Conservation (phyloP, 495 filamentous ascomycete genomes). For the Penicillium robsamsonii region DNA sequence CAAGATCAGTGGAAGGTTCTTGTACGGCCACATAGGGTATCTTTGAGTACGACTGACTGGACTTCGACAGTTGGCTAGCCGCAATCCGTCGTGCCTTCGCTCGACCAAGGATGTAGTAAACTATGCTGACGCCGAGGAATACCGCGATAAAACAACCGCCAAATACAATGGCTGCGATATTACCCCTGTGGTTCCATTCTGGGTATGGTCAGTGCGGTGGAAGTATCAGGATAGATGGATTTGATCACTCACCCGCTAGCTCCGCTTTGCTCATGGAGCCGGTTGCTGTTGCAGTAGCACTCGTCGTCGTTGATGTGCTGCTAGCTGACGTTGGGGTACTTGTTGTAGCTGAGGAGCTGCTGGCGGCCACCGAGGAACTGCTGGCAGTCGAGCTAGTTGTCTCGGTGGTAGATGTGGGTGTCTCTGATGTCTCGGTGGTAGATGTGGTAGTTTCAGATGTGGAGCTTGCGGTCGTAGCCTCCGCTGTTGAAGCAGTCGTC, state of each 20-base stretch:
- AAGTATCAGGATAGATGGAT: background rate
- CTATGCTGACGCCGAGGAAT: background rate
- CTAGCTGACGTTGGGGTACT: slow-evolving; percentile 9
- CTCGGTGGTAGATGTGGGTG: background rate
- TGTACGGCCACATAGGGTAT: background rate
- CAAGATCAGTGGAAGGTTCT: background rate
- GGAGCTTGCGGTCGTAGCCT: background rate
- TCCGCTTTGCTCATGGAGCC: slow-evolving; percentile 6
- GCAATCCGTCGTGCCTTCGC: slow-evolving; percentile 7
- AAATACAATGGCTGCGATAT: slow-evolving; percentile 7
- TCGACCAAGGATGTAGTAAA: background rate
- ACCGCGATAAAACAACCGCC: slow-evolving; percentile 3
- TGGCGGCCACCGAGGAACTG: background rate
- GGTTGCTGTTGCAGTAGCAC: slow-evolving; percentile 15
- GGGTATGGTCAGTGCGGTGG: background rate
- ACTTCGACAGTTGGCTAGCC: background rate
- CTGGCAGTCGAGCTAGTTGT: slow-evolving; percentile 4
- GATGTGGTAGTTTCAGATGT: slow-evolving; percentile 3
- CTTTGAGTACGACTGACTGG: background rate
- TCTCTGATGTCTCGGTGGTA: slow-evolving; percentile 4
- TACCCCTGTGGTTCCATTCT: slow-evolving; percentile 12
- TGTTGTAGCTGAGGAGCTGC: background rate
- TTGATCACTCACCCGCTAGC: background rate
- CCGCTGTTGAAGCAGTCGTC: slow-evolving; percentile 4
- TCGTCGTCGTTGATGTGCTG: slow-evolving; percentile 13